Evolutionary conservation across 2,329 filamentous ascomycete species (phyloP).

Genomic region (Ophidiomyces ophidiicola): DNA sequence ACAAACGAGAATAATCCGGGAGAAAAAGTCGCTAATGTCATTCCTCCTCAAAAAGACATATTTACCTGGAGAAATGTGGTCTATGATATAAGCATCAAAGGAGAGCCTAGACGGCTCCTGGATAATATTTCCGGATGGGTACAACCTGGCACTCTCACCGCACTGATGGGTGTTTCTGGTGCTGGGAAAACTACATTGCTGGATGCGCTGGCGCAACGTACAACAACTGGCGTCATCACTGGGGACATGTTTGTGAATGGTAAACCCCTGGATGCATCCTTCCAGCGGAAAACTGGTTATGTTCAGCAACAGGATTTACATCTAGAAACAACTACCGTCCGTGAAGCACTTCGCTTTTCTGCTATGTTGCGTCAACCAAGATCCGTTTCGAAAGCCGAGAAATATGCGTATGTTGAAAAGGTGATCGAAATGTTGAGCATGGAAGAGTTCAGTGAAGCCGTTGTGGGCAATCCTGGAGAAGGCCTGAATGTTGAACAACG

Average conservation of each 20-base stretch:
- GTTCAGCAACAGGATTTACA: slow-evolving; percentile 66
- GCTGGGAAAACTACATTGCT: slow-evolving; percentile 52
- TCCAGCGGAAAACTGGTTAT: slow-evolving; percentile 55
- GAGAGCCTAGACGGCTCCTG: slow-evolving; percentile 40
- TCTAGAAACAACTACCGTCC: slow-evolving; percentile 68
- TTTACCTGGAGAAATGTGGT: slow-evolving; percentile 45
- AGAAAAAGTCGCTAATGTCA: slow-evolving; percentile 15
- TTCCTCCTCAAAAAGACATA: slow-evolving; percentile 29
- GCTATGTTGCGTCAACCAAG: slow-evolving; percentile 72
- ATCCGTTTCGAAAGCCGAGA: slow-evolving; percentile 57
- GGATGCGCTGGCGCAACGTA: slow-evolving; percentile 47
- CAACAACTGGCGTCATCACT: slow-evolving; percentile 50
- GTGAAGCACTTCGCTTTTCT: slow-evolving; percentile 75
- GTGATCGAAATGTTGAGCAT: slow-evolving; percentile 81
- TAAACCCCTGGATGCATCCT: slow-evolving; percentile 43
- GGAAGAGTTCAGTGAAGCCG: slow-evolving; percentile 74
- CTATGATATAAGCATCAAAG: slow-evolving; percentile 44
- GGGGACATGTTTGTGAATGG: slow-evolving; percentile 57
- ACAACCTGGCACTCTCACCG: slow-evolving; percentile 44
- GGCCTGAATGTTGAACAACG: slow-evolving; percentile 52
- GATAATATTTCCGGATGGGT: slow-evolving; percentile 45
- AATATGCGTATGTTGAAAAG: slow-evolving; percentile 73
- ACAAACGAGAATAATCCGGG: slow-evolving; percentile 10
- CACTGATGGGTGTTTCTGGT: slow-evolving; percentile 50
- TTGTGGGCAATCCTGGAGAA: slow-evolving; percentile 78